Base-by-base conservation (phyloP, 768 basidiomycete species). In the Russula olivacea region DNA sequence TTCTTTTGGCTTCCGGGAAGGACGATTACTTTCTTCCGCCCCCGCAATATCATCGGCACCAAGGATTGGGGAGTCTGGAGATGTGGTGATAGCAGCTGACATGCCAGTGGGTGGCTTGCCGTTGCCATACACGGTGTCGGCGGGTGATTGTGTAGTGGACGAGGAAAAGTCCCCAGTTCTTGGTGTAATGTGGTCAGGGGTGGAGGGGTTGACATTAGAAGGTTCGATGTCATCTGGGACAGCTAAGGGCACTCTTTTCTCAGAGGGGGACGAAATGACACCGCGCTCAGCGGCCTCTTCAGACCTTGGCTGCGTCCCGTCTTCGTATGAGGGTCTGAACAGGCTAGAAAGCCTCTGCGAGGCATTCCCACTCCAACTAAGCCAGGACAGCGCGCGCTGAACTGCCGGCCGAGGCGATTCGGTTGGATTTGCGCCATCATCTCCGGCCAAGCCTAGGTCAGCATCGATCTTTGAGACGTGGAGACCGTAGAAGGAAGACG, bases 381-480 rank as follows among this genome's bases (percentile, higher is more conserved):
- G 60, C 78, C 80, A 81, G 3, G 78, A 76, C 10, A 78, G 76
- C 14, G 69, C 2, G 6, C 47, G 41, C 40, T 14, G 52, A 38
- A 10, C 19, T 8, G 55, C 34, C 19, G 51, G 34, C 14, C 15
- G 50, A 32, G 28, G 5, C 38, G 51, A 23, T 34, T 19, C 17
- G 15, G 23, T 28, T 55, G 52, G 34, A 40, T 32, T 32, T 40
- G 32, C 9, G 21, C 17, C 11, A 55, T 30, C 28, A 19, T 40
- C 34, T 15, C 43, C 43, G 6, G 43, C 40, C 28, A n/a, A 52
- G 41, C 57, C 62, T 21, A 21, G 38, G 30, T 19, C 21, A 36
- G 15, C 11, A 23, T 67, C 66, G 30, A 57, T 48, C 30, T 34
- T 51, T 2, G 63, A 65, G 43, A 63, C 21, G 15, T 43, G 66